Percentiles rank a stretch among this genome's conserved stretches.
These are phyloP conservation scores for Nigrospora oryzae DNA, from an alignment of 2,329 filamentous ascomycete species.

Conservation along the genomic window DNA sequence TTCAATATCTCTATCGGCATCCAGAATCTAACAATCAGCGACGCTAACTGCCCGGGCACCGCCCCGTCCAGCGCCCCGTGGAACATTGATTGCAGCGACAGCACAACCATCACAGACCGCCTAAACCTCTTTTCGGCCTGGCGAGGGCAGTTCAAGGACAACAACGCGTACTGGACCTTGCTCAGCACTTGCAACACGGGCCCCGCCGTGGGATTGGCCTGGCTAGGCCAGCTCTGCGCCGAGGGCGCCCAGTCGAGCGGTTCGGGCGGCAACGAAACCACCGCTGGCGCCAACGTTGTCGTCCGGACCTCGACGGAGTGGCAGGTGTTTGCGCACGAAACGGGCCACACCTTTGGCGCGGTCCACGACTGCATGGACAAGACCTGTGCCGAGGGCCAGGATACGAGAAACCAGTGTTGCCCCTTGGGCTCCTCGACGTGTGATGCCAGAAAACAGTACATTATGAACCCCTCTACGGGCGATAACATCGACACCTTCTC, in stretches of 20 bases:
- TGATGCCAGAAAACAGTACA: conserved; percentile 68
- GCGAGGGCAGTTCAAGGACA: conserved; percentile 70
- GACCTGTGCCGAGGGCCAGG: conserved; percentile 57
- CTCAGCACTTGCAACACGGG: conserved; percentile 75
- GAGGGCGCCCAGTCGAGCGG: conserved; percentile 42
- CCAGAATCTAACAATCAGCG: conserved; percentile 73
- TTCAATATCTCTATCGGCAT: conserved; percentile 95
- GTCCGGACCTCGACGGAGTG: conserved; percentile 77
- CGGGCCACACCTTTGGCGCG: conserved; percentile 89
- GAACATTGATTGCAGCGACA: conserved; percentile 68
- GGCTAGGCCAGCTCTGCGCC: conserved; percentile 81
- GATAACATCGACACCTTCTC: conserved; percentile 72
- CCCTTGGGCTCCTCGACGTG: conserved; percentile 62
- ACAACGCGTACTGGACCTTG: conserved; percentile 89
- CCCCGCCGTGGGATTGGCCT: conserved; percentile 82
- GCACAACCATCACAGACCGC: conserved; percentile 62
- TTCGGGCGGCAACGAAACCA: conserved; percentile 54
- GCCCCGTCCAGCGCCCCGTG: conserved; percentile 63
- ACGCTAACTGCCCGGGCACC: conserved; percentile 64
- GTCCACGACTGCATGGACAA: conserved; percentile 78
- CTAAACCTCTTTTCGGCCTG: conserved; percentile 83
- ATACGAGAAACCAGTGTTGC: conserved; percentile 58
- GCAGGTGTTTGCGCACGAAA: conserved; percentile 94
- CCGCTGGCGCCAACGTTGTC: conserved; percentile 84
- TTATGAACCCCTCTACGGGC: conserved; percentile 92